Conservation (phyloP, 163 green algal genomes). For the Coccomyxa subellipsoidea region DNA sequence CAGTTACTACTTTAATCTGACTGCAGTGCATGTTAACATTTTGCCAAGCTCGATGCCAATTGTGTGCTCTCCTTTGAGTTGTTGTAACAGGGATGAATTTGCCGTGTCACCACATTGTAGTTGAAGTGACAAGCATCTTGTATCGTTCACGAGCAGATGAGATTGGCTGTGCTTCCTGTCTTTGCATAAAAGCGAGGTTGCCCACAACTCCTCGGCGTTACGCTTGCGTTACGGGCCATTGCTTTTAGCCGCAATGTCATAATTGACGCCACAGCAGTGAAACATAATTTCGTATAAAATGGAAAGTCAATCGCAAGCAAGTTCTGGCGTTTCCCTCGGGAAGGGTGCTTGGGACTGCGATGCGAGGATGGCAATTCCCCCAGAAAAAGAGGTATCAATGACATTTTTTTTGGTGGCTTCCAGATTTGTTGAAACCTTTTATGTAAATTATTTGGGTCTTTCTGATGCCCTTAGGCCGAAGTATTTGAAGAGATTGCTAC, state of each 20-base stretch:
- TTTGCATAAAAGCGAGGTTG: no score
- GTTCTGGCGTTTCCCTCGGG: conserved; percentile 52
- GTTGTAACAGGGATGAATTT: no score
- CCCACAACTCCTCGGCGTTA: neutral
- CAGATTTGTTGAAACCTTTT: neutral
- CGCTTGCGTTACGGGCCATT: neutral
- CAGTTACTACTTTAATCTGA: no score
- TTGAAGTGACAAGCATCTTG: neutral
- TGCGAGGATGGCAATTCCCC: conserved; percentile 72
- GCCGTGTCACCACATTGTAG: no score
- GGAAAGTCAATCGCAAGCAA: neutral
- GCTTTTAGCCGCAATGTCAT: neutral
- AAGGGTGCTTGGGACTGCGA: conserved; percentile 97
- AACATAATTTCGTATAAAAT: neutral
- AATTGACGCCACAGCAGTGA: no score
- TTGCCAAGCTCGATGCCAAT: no score
- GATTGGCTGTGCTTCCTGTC: neutral
- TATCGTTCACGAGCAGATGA: no score
- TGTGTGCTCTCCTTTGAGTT: no score
- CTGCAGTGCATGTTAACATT: no score
- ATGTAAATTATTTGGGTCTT: neutral
- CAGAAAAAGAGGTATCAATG: conserved; percentile 77
- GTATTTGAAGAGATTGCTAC: conserved; percentile 95
- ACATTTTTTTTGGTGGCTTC: neutral
- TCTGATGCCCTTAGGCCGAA: conserved; percentile 55